Conservation (phyloP, 805 yeast genomes). For the Nakazawaea wickerhamii region DNA sequence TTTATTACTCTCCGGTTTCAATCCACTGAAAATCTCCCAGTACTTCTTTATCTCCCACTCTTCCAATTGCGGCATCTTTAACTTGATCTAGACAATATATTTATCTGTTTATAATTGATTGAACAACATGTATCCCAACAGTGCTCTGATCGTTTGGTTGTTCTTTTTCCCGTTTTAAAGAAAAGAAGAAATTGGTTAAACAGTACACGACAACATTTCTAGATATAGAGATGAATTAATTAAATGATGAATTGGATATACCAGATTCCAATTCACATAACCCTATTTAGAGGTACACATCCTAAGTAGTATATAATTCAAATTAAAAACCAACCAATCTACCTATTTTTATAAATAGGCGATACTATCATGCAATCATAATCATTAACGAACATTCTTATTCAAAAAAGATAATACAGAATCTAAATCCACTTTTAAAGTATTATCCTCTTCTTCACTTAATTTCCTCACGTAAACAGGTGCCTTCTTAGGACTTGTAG, state of each 20-base stretch:
- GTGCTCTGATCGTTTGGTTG: neutral
- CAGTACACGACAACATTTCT: no score
- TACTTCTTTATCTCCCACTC: conserved; percentile 96
- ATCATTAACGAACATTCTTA: conserved; percentile 7
- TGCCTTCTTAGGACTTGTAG: neutral
- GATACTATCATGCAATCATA: neutral
- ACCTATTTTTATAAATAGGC: neutral
- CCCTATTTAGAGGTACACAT: no score
- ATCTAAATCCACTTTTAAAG: conserved; percentile 9
- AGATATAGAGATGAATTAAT: no score
- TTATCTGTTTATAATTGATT: no score
- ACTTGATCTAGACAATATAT: no score
- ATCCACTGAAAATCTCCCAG: conserved; percentile 95
- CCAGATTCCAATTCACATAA: no score
- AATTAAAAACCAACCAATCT: neutral
- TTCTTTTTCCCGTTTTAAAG: neutral
- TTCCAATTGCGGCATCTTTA: conserved; percentile 60
- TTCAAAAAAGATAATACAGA: conserved; percentile 13
- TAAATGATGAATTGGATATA: no score
- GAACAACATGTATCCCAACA: no score
- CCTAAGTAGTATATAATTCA: no score
- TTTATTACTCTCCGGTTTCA: conserved; percentile 74
- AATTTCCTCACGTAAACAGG: neutral
- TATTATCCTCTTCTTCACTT: neutral
- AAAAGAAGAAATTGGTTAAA: no score